Evolutionary conservation across 148 eudicot genomes (phyloP).

Genomic region (Rhododendron ovatum): DNA sequence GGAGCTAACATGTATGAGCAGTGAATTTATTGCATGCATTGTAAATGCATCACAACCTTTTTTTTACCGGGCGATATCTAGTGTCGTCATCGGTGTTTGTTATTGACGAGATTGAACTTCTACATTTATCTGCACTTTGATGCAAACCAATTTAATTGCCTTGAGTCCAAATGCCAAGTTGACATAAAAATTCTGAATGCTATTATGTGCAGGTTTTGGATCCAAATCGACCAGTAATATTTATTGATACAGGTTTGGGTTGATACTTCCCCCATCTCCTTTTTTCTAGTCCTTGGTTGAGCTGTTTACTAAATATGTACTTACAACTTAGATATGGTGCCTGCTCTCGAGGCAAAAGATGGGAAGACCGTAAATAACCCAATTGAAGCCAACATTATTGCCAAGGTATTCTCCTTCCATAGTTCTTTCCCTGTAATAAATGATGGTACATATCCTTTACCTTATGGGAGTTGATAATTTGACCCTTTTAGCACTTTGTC

Average conservation of each 20-base stretch:
- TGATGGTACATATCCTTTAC: not conserved
- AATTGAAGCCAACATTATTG: constrained; percentile 69
- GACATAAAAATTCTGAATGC: not conserved
- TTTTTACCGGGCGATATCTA: not conserved
- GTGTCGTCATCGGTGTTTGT: not conserved
- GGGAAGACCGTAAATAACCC: constrained; percentile 74
- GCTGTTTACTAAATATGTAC: constrained; percentile 14
- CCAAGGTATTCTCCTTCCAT: constrained; percentile 45
- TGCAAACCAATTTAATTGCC: not conserved
- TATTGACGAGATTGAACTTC: not conserved
- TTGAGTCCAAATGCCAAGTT: not conserved
- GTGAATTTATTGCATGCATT: not conserved
- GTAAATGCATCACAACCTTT: not conserved
- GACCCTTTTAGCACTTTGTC: not conserved
- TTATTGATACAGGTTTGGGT: constrained; percentile 81
- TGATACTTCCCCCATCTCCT: constrained; percentile 7
- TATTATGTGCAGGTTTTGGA: constrained; percentile 53
- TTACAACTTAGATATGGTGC: constrained; percentile 57
- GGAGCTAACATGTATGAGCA: not conserved
- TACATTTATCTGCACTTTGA: not conserved
- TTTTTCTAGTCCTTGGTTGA: not conserved
- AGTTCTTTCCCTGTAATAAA: not conserved
- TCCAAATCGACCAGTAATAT: constrained; percentile 65
- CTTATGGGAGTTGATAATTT: not conserved
- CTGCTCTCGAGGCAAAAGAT: constrained; percentile 70